Conservation (phyloP, 2,329 filamentous ascomycete species). For the Hawksworthiomyces lignivorus region DNA sequence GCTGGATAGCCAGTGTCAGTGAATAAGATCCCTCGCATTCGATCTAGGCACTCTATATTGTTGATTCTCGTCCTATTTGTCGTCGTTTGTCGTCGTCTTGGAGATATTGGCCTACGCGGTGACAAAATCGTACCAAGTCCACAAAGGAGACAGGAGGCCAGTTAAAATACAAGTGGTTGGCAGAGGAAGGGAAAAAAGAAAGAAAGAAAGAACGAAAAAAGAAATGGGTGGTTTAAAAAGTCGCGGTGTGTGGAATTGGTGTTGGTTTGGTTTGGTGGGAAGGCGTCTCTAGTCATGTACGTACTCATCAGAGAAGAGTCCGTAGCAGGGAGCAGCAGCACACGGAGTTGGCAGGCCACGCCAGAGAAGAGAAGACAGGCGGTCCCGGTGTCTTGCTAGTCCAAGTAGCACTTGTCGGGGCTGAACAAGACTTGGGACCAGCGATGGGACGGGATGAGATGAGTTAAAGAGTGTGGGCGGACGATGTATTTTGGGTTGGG, state of each 20-base stretch:
- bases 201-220: neutral
- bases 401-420: constrained; percentile 12
- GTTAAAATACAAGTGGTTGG: neutral
- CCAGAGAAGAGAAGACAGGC: constrained; percentile 2
- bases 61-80: no score
- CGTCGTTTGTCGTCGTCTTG: no score
- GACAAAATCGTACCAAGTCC: no score
- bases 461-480: constrained; percentile 12
- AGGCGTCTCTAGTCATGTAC: no score
- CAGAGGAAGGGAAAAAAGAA: neutral
- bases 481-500: constrained; percentile 11
- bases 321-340: neutral
- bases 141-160: neutral
- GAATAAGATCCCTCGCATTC: no score
- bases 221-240: neutral
- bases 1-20: no score
- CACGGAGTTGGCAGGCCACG: neutral
- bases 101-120: no score
- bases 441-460: constrained; percentile 9
- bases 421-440: constrained; percentile 6
- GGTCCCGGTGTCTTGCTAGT: no score
- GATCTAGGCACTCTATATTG: no score
- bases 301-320: no score
- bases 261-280: no score
- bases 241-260: no score